phyloP scores from a whole-genome alignment of 1,284 basidiomycete genomes.

The Xerocomus nothofagi region DNA sequence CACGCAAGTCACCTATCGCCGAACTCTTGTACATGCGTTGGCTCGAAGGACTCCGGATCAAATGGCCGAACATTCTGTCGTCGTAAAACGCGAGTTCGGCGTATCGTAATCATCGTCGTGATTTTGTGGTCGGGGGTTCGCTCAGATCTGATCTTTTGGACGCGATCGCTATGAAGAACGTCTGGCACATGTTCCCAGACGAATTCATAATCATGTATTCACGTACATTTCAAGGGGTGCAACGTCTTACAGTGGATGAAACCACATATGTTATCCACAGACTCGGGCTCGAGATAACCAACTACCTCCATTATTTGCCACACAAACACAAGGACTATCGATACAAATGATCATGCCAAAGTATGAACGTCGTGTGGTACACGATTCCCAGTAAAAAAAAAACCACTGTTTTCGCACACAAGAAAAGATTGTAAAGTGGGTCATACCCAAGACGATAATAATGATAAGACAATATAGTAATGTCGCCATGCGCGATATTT shows the following conservation, averaged over 20 bases:
- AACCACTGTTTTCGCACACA: constrained; percentile 3
- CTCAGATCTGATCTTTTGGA: constrained; percentile 1
- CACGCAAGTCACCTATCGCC: constrained; percentile 80
- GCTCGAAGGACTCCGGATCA: constrained; percentile 87
- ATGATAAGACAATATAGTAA: constrained; percentile 11
- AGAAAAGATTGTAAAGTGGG: constrained; percentile 1
- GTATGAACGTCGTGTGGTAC: background rate
- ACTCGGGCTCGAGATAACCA: background rate
- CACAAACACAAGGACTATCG: background rate
- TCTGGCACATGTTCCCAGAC: background rate
- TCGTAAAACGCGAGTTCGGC: constrained; percentile 11
- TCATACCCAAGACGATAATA: constrained; percentile 2
- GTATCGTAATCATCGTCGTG: background rate
- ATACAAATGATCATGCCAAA: background rate
- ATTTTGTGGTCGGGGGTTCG: background rate
- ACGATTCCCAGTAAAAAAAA: no score
- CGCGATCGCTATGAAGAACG: background rate
- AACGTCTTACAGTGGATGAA: constrained; percentile 7
- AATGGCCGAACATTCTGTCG: constrained; percentile 78
- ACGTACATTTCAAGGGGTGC: constrained; percentile 15
- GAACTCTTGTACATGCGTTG: constrained; percentile 95
- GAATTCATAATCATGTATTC: constrained; percentile 10
- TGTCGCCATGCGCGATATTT: constrained; percentile 6
- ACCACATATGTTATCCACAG: constrained; percentile 2
- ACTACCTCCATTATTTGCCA: background rate